phyloP scores from a whole-genome alignment of 1,284 basidiomycete genomes.

The Ceratobasidium sp. region DNA sequence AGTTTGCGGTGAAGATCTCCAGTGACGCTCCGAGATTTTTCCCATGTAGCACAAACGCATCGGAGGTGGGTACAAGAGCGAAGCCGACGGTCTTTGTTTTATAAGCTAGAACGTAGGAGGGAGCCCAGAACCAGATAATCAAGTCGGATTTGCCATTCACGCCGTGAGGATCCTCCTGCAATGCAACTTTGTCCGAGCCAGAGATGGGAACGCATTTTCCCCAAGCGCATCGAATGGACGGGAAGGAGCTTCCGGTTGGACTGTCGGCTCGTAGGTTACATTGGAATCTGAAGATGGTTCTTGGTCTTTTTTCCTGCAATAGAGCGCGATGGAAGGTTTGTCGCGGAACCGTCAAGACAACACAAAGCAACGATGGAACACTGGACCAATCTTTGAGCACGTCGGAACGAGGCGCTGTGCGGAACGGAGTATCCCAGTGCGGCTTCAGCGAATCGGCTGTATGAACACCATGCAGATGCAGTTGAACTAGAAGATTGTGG shows the following conservation, averaged over 20 bases:
- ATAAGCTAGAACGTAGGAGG: not conserved
- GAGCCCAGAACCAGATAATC: constrained; percentile 25
- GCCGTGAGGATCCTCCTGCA: constrained; percentile 8
- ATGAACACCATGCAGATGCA: constrained; percentile 7
- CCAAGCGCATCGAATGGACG: constrained; percentile 13
- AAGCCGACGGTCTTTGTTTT: not conserved
- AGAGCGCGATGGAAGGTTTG: not conserved
- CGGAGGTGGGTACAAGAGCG: not conserved
- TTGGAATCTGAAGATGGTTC: not conserved
- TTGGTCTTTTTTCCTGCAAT: not conserved
- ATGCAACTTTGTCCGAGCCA: not conserved
- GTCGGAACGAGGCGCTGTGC: not conserved
- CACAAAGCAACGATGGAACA: constrained; percentile 19
- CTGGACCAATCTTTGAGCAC: not conserved
- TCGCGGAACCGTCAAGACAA: constrained; percentile 11
- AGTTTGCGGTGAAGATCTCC: constrained; percentile 54
- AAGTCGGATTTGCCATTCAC: constrained; percentile 11
- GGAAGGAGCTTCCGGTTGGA: not conserved
- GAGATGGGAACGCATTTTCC: not conserved
- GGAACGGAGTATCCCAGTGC: not conserved
- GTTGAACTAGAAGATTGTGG: constrained; percentile 21
- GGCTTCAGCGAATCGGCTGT: not conserved
- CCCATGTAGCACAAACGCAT: not conserved
- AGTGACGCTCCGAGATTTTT: constrained; percentile 55
- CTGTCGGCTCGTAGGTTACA: not conserved